Base-by-base conservation (phyloP, 2,329 filamentous ascomycete species). In the Seiridium cupressi region DNA sequence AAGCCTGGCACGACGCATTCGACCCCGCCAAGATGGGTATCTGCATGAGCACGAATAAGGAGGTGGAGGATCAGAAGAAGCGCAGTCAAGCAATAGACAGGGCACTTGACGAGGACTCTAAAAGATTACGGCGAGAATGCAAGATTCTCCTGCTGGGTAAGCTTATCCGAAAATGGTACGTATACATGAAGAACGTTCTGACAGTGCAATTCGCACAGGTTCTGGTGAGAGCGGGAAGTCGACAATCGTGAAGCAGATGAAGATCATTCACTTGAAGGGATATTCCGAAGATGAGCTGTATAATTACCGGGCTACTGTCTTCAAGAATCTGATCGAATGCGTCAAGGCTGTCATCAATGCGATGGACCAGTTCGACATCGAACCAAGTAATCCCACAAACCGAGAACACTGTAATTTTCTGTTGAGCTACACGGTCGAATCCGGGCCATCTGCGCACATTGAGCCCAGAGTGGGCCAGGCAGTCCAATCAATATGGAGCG, bases 241-340 rank as follows among this genome's bases (percentile, higher is more conserved):
- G 61, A 99, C 95, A 8, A 98, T 99, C 70, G 95, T 99, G 68
- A 99, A 99, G 78, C 95, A 99, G 83, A 99, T 99, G 95, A 99
- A 98, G 79, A 99, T 99, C 69, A 98, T 99, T 72, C 95, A 99
- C 73, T 90, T 98, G 70, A 97, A 97, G 78, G 95, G 95, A 62
- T 99, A 99, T 77, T 93, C 92, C 9, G 88, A 92, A 67, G 94
- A 98, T 70, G 95, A 99, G 77, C 84, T 98, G 55, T 90, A 90
- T 70, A 89, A 97, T 73, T 98, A 98, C 80, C 90, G 95, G 61
- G 87, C 96, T 63, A 98, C 95, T 40, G 93, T 99, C 62, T 99
- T 96, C 82, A 99, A 99, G 79, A 99, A 99, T 75, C 83, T 99
- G 62, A 86, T 98, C 68, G 95, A 99, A 77, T 99, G 95, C 81